phyloP scores from a whole-genome alignment of 805 yeast genomes.

The Cyberlindnera samutprakarnensis region DNA sequence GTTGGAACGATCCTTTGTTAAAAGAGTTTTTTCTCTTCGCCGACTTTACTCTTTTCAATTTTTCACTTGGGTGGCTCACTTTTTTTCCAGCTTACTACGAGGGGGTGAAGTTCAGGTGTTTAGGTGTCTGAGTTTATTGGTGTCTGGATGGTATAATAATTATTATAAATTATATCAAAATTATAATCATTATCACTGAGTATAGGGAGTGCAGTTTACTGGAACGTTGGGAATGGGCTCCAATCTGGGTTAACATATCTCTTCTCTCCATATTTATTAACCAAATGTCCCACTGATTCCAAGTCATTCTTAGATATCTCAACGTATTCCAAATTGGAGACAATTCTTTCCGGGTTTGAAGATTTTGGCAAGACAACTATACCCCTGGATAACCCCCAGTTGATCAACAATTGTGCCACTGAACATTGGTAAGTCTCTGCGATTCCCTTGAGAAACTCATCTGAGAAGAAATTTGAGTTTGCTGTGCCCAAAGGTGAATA shows the following conservation, averaged over 20 bases:
- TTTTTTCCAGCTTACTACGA: too few species aligned
- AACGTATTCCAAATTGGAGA: slow-evolving; percentile 25
- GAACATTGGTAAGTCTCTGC: slow-evolving; percentile 35
- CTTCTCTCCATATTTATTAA: slow-evolving; percentile 16
- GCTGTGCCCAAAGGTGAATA: slow-evolving; percentile 16
- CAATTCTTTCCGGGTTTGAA: slow-evolving; percentile 36
- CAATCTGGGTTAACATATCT: slow-evolving; percentile 5
- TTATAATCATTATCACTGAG: too few species aligned
- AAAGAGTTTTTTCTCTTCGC: too few species aligned
- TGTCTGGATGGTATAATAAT: background rate
- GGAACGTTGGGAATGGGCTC: slow-evolving; percentile 5
- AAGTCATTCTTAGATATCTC: slow-evolving; percentile 30
- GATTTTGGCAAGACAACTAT: slow-evolving; percentile 49
- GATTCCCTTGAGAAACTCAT: slow-evolving; percentile 33
- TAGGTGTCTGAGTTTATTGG: too few species aligned
- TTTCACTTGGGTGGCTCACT: too few species aligned
- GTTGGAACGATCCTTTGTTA: too few species aligned
- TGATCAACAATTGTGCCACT: slow-evolving; percentile 45
- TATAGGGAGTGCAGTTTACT: too few species aligned
- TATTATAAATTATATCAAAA: too few species aligned
- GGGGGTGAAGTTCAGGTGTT: too few species aligned
- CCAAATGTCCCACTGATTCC: slow-evolving; percentile 20
- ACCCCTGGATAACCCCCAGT: slow-evolving; percentile 56
- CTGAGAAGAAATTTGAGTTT: slow-evolving; percentile 18
- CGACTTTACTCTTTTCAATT: too few species aligned